Evolutionary conservation across 2,329 filamentous ascomycete genomes (phyloP), one percentile per base, ranked within the genome.

Genomic region (Cercospora sp.): DNA sequence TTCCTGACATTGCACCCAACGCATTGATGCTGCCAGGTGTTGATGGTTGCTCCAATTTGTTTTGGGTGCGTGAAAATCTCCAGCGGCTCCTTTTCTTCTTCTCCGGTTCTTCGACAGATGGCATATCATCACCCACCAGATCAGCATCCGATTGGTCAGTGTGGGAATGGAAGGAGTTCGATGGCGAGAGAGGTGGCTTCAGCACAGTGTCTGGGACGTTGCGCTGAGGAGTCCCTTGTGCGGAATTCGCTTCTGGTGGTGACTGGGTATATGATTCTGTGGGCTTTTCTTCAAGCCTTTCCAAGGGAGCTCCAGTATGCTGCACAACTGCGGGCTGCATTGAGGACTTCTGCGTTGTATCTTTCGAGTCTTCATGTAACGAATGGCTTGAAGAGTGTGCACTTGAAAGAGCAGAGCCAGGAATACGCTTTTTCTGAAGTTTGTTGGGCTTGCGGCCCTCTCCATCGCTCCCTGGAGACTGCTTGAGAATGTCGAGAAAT

Each of bases 341-440:
- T 6, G 76, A 75, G 70, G 78, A 71, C 74, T 75, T 13, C 31
- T 60, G 78, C 51, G 78, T 64, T 26, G 28, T 53, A 9, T 75
- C 73, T 18, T 74, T 68, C 18, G 60, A 40, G n/a, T 76, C 84
- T 33, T 78, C 68, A 20, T 72, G 70, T 23, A 79, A 70, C 30
- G 94, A 97, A 16, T 91, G 88, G 6, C 88, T 91, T 16, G 95
- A 98, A 76, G 94, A 97, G 71, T 97, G 93, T 0, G 94, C 94
- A 77, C 94, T 97, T 20, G 90, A 90, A 73, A 93, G 94, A 23
- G 91, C 81, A 75, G 91, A 92, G 51, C 89, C 90, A 0, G 91
- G 90, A 65, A 91, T 83, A n/a, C 89, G 86, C 80, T 92, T 97
- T 84, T 98, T 98, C 79, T 90, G 91, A 62, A 99, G 83, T 80